Base-by-base conservation (phyloP, 2,329 filamentous ascomycete species). In the Trichoderma polysporum region DNA sequence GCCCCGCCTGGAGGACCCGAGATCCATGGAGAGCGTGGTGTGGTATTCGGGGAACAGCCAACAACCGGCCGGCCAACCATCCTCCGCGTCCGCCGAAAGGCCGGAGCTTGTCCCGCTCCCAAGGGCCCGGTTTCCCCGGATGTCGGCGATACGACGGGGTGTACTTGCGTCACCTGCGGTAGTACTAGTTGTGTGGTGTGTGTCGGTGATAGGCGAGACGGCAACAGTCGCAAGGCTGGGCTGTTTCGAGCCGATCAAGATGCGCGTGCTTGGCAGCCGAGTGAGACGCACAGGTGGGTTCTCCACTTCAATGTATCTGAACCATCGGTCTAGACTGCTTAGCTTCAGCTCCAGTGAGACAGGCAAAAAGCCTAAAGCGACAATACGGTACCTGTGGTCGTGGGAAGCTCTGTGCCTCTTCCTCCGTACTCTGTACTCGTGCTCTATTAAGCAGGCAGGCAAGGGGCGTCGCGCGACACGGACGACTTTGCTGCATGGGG, bases 401-500 rank as follows among this genome's bases (percentile, higher is more conserved):
- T 33, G 29, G 41, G n/a, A n/a, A n/a, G 12, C 33, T 35, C 33
- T 25, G 12, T 62, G 49, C 33, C 19, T 35, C 31, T 35, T 49
- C 31, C 47, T 17, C 41, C 37, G 57, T 52, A 39, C 58, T 64
- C 60, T 27, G 60, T 54, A 53, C 19, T 47, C 19, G 17, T 35
- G 56, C 56, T 59, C 39, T 17, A 17, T 59, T 31, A 41, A 52
- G 60, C 49, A 47, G 25, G 53, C 62, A 49, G 12, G 17, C 49
- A 64, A 50, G 62, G 62, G 62, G 62, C 62, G 62, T 66, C 53
- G 62, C 53, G 62, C 39, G 45, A 60, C 41, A 52, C 45, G 35
- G 45, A 37, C 45, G 27, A 37, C 33, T 45, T 52, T 45, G 63
- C 54, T 63, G 65, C 65, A 67, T 67, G 65, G 65, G 65, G 56